Conservation (phyloP, 2,329 filamentous ascomycete species). For the Aspergillus ustus region DNA sequence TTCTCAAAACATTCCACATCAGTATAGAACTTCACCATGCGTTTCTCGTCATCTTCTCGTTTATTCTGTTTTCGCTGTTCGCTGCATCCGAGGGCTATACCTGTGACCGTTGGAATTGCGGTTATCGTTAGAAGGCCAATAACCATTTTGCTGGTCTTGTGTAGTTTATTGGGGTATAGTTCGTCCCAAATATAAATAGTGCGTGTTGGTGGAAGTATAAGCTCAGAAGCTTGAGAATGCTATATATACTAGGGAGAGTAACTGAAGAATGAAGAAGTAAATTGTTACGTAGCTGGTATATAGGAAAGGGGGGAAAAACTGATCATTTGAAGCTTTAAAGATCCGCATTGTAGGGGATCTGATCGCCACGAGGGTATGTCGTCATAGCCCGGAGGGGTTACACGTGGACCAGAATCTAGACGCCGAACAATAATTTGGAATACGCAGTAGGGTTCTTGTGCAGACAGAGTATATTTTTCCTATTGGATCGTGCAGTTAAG, state of each 20-base stretch:
- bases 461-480: too few relatives aligned
- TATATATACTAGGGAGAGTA: background rate
- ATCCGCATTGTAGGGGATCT: background rate
- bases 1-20: constrained; percentile 40
- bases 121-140: constrained; percentile 46
- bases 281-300: background rate
- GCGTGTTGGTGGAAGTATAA: background rate
- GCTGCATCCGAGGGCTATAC: constrained; percentile 50
- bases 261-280: background rate
- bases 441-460: too few relatives aligned
- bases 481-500: too few relatives aligned
- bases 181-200: background rate
- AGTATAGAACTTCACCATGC: constrained; percentile 54
- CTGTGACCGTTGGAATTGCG: constrained; percentile 53
- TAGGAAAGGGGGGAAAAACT: background rate
- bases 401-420: too few relatives aligned
- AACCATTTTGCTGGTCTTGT: constrained; percentile 39
- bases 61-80: constrained; percentile 52
- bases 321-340: background rate
- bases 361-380: background rate
- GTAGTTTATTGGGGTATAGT: background rate
- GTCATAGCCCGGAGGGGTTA: background rate
- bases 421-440: too few relatives aligned
- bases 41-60: constrained; percentile 48
- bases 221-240: background rate